Evolutionary conservation across 345 rosid genomes (phyloP), one percentile per base, ranked within the genome.

Genomic region (Citrus australasica): DNA sequence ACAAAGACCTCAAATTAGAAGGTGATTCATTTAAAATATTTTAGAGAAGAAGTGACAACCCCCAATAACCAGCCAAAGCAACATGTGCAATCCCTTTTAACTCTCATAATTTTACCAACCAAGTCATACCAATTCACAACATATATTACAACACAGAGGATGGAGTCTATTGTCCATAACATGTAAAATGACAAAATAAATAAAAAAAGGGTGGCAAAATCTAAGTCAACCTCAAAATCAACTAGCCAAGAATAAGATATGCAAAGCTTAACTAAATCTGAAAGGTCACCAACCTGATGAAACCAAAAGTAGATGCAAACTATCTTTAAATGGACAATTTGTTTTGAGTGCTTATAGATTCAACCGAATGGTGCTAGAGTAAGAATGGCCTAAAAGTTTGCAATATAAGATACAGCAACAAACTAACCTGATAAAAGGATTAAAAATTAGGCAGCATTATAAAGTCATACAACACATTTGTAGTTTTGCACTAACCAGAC

Each of bases 1-100:
- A 80, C 77, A 64, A 7, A 30, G 71, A 62, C 55, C 14, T 61
- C 64, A 32, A 22, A 56, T 76, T 33, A 80, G 78, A 79, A 30
- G 78, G 65, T 65, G 42, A 48, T 79, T 16, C 32, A 75, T 21
- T 55, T 64, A 70, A 32, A 48, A 30, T 30, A 9, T 69, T 9
- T 68, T 24, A 21, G 25, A 77, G 27, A 28, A 42, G 16, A 60
- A 61, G 32, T 72, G 25, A 25, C 51, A 56, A 22, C 35, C 21
- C 16, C n/a, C 59, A 22, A 30, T 67, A 17, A 58, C 8, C 9
- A 30, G 4, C 33, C 27, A 58, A 61, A 28, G 25, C 30, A 71
- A 71, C 7, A 6, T 28, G 10, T 24, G 16, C 16, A 46, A 6
- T 46, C 56, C 27, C 7, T 69, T 70, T 48, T 53, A 3, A 51